These are phyloP conservation scores for Emergomyces pasteurianus DNA, from an alignment of 2,329 filamentous ascomycete species.

Conservation along the genomic window DNA sequence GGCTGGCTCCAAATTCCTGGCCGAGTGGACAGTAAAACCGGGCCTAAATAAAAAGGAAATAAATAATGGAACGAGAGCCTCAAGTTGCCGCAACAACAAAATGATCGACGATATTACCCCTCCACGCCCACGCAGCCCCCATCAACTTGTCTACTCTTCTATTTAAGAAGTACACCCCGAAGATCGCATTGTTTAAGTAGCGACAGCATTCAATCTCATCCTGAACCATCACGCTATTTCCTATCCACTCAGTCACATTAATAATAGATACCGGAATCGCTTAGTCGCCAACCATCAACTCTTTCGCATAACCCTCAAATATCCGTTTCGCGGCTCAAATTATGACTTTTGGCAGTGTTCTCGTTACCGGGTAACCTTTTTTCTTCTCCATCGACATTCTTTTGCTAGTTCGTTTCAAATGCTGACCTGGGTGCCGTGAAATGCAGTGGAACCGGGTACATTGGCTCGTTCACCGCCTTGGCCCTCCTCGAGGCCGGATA, in stretches of 20 bases:
- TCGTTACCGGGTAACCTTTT: conserved; percentile 72
- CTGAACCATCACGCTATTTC: not conserved
- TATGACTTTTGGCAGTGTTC: conserved; percentile 77
- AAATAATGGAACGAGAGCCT: not conserved
- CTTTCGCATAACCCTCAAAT: not conserved
- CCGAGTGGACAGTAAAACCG: no score
- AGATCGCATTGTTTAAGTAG: not conserved
- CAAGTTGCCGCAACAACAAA: not conserved
- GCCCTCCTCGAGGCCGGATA: conserved; percentile 88
- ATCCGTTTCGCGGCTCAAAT: conserved; percentile 8
- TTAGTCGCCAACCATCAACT: not conserved
- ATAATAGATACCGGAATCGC: not conserved
- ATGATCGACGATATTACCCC: not conserved
- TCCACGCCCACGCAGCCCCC: not conserved
- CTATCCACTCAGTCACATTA: not conserved
- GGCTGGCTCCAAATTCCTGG: no score
- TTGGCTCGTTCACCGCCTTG: conserved; percentile 91
- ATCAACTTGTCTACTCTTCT: not conserved
- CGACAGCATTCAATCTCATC: not conserved
- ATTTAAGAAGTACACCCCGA: not conserved
- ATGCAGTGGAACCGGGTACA: conserved; percentile 89
- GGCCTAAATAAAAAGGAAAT: not conserved
- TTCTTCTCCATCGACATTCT: conserved; percentile 4
- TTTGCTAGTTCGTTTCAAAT: conserved; percentile 15
- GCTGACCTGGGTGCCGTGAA: conserved; percentile 14